Evolutionary conservation across 768 basidiomycete species (phyloP), one percentile per base, ranked within the genome.

Genomic region (Suillus variegatus): DNA sequence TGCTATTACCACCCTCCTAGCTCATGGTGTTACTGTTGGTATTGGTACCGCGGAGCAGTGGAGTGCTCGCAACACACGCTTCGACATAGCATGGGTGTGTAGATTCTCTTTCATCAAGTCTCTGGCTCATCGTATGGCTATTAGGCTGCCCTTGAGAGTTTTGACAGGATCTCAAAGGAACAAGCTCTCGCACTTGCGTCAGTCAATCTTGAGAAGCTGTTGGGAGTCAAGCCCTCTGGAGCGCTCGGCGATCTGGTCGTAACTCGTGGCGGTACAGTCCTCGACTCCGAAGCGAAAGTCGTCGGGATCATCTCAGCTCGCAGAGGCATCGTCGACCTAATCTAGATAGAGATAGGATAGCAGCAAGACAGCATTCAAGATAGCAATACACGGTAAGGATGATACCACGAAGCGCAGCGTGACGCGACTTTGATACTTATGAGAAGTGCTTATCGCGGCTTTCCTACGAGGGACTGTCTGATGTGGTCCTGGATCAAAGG

Each of bases 11-110:
- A 81, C 82, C 61, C 84, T 98, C 25, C 73, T 89, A 20, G 79
- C 81, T 3, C 85, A 91, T 52, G 88, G 88, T 35, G 91, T 97
- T 18, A 86, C 86, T 6, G 88, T 93, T 40, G 92, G 86, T 9
- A 72, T 94, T 56, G 91, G 90, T 20, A 81, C 88, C 55, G 76
- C 82, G 54, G 86, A 88, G 66, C 84, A 84, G 47, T 94, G 89
- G 90, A 81, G 84, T 35, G 89, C 91, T 8, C 85, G 92, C 32
- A 93, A 90, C 72, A 82, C 90, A 12, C 85, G 90, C 18, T 92
- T 94, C 68, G 94, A 97, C 68, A 77, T 87, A 38, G 91, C 86
- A 51, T 96, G 95, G 94, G 92, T 90, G 67, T 69, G 86, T 79
- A 20, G 69, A 68, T 60, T 46, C 63, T 47, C 1, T 7, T 8